Percentiles rank a stretch among this genome's conserved stretches.
Evolutionary conservation across 1,284 basidiomycete genomes (phyloP).

Genomic region (Moniliophthora roreri): DNA sequence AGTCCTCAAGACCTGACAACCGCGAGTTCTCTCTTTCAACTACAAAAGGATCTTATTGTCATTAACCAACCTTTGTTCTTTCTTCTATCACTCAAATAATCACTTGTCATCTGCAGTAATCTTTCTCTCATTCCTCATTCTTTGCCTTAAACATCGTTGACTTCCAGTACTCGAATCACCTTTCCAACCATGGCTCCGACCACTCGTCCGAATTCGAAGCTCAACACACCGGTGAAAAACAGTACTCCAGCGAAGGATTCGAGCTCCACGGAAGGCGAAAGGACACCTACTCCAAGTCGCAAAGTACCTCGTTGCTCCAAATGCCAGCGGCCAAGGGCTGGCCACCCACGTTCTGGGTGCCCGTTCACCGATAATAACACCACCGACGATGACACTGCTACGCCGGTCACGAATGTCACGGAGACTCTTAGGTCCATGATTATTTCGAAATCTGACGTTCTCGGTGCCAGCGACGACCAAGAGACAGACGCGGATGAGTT

Average conservation of each 20-base stretch:
- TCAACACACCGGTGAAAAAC: slow-evolving; percentile 5
- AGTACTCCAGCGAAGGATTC: slow-evolving; percentile 6
- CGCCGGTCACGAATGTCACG: slow-evolving; percentile 32
- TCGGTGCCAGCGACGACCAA: not conserved
- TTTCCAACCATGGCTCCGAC: slow-evolving; percentile 9
- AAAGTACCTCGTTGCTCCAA: slow-evolving; percentile 50
- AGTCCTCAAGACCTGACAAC: too few relatives aligned
- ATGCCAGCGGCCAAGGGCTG: slow-evolving; percentile 50
- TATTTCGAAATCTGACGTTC: slow-evolving; percentile 1
- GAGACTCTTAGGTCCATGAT: not conserved
- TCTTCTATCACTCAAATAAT: too few relatives aligned
- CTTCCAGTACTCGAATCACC: too few relatives aligned
- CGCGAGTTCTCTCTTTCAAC: too few relatives aligned
- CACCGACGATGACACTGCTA: slow-evolving; percentile 28
- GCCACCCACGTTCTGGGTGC: slow-evolving; percentile 60
- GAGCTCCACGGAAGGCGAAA: not conserved
- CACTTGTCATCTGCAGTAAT: too few relatives aligned
- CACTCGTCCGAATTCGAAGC: slow-evolving; percentile 3
- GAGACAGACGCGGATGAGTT: not conserved
- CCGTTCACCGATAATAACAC: slow-evolving; percentile 34
- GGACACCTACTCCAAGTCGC: slow-evolving; percentile 33
- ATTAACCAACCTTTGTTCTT: too few relatives aligned
- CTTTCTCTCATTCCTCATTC: too few relatives aligned
- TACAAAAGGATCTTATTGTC: too few relatives aligned
- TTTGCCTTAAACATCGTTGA: too few relatives aligned